Percentiles rank a stretch among this genome's conserved stretches.
Conservation (phyloP, 768 basidiomycete genomes). For the Termitomyces sp. region DNA sequence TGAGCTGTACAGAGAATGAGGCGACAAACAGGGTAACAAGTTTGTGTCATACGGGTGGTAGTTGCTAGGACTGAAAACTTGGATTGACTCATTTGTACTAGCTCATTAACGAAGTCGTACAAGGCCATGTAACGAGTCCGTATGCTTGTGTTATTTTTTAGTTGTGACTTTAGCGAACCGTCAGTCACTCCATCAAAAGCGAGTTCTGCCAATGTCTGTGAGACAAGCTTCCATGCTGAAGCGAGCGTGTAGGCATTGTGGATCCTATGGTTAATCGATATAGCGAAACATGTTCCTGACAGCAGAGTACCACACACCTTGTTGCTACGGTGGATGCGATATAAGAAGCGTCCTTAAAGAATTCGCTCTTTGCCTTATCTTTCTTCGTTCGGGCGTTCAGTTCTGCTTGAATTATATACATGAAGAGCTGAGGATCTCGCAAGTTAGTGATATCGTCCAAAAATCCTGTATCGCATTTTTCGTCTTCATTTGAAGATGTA, state of each 20-base stretch:
- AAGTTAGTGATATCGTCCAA: conserved; percentile 67
- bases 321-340: conserved; percentile 57
- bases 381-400: conserved; percentile 44
- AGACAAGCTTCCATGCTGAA: conserved; percentile 77
- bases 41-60: conserved; percentile 51
- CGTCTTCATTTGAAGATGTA: neutral
- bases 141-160: conserved; percentile 46
- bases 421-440: conserved; percentile 62
- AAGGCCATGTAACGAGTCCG: conserved; percentile 58
- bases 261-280: conserved; percentile 40
- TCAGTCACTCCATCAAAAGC: conserved; percentile 53
- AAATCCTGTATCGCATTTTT: conserved; percentile 37
- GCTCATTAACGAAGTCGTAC: conserved; percentile 54
- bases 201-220: conserved; percentile 50
- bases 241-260: conserved; percentile 82
- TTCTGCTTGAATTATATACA: conserved; percentile 50
- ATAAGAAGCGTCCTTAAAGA: conserved; percentile 37
- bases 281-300: neutral
- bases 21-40: neutral
- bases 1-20: conserved; percentile 42
- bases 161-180: conserved; percentile 41
- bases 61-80: conserved; percentile 67
- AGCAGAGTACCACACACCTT: conserved; percentile 32
- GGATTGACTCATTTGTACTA: conserved; percentile 59
- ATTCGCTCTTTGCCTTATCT: conserved; percentile 22